Conservation (phyloP, 345 rosid genomes). For the Acer campestre region DNA sequence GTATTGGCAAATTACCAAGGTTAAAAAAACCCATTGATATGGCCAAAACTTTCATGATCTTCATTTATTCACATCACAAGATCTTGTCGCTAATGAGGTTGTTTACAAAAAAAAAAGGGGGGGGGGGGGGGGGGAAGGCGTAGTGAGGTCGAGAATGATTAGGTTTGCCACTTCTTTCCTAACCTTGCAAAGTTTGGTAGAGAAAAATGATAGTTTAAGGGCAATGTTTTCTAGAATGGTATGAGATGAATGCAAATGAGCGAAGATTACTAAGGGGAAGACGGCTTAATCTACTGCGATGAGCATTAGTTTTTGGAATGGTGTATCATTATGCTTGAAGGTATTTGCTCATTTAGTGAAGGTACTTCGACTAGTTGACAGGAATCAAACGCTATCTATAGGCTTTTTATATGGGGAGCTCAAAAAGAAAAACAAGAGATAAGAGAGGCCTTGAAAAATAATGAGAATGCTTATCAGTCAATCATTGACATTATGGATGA, state of each 20-base stretch:
- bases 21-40: background rate
- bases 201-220: background rate
- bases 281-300: background rate
- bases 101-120: background rate
- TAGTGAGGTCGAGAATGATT: background rate
- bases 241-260: background rate
- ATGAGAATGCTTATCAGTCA: background rate
- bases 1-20: background rate
- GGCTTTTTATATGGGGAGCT: background rate
- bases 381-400: background rate
- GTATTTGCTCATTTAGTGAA: background rate
- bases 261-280: background rate
- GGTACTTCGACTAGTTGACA: background rate
- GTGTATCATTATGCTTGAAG: background rate
- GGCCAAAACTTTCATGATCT: background rate
- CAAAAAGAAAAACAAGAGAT: background rate
- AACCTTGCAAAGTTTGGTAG: slow-evolving; percentile 3
- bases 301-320: background rate
- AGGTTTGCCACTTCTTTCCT: background rate
- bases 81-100: background rate
- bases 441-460: background rate
- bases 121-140: too few relatives aligned
- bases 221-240: background rate
- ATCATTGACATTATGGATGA: background rate
- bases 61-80: background rate